Evolutionary conservation across 1,284 basidiomycete species (phyloP).

Genomic region (Leccinum pachyderme): DNA sequence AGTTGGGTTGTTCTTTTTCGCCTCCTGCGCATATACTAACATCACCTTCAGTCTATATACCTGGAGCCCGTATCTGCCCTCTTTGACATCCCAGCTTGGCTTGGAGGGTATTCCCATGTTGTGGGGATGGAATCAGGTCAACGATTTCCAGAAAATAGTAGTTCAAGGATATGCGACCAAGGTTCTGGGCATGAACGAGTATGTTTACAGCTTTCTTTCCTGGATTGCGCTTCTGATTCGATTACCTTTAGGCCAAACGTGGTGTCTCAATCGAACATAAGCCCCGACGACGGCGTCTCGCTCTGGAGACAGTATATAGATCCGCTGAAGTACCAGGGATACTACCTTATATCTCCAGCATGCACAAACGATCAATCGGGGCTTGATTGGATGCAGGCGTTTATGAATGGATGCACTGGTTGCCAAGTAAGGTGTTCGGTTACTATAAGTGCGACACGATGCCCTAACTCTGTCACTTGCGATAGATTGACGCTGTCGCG

Average conservation of each 20-base stretch:
- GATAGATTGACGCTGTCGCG: constrained; percentile 50
- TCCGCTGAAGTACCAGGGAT: constrained; percentile 58
- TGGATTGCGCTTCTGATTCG: constrained; percentile 1
- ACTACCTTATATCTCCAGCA: constrained; percentile 65
- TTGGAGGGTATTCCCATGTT: constrained; percentile 54
- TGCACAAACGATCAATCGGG: constrained; percentile 66
- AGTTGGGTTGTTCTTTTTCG: constrained; percentile 24
- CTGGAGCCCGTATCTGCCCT: constrained; percentile 29
- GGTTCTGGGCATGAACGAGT: constrained; percentile 61
- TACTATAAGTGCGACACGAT: not conserved
- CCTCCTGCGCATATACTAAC: constrained; percentile 7
- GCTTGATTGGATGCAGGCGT: constrained; percentile 57
- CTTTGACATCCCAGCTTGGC: constrained; percentile 16
- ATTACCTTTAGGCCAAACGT: constrained; percentile 46
- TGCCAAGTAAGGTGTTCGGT: constrained; percentile 43
- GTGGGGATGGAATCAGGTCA: constrained; percentile 45
- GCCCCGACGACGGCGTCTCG: constrained; percentile 47
- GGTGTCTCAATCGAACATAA: constrained; percentile 59
- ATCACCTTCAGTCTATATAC: constrained; percentile 23
- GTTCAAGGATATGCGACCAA: constrained; percentile 41
- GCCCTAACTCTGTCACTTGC: not conserved
- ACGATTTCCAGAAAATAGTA: constrained; percentile 36
- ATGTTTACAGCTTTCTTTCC: constrained; percentile 17
- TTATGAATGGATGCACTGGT: constrained; percentile 50
- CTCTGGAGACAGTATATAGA: constrained; percentile 69